Percentiles rank a stretch among this genome's conserved stretches.
Conservation (phyloP, 257 asterid genomes). For the Anisodus tanguticus region DNA sequence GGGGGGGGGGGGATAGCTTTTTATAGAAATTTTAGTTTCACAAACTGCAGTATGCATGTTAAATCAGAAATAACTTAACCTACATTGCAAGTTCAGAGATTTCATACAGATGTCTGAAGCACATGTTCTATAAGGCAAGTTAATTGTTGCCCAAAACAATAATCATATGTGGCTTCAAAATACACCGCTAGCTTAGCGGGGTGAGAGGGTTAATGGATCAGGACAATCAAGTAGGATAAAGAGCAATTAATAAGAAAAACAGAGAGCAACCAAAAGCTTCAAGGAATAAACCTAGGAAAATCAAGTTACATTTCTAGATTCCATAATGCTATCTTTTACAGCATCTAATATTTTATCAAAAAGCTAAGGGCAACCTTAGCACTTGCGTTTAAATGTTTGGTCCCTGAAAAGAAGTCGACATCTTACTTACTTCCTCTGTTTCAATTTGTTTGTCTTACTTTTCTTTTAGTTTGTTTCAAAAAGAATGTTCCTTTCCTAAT, state of each 20-base stretch:
- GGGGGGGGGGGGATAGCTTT: neutral
- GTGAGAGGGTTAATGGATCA: neutral
- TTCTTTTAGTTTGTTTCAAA: too few relatives aligned
- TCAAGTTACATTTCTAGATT: neutral
- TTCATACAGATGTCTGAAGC: neutral
- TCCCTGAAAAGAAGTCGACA: neutral
- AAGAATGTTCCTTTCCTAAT: too few relatives aligned
- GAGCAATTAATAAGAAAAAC: neutral
- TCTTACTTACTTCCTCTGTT: neutral
- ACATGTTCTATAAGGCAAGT: neutral
- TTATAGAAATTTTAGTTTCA: neutral
- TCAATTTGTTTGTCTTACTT: too few relatives aligned
- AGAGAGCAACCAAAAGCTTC: neutral
- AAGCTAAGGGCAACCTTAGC: neutral
- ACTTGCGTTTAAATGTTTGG: neutral
- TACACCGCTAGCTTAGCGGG: neutral
- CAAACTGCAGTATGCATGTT: neutral
- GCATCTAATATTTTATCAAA: neutral
- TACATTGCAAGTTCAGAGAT: neutral
- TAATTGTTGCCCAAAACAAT: neutral
- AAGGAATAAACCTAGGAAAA: constrained; percentile 20
- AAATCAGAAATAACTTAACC: neutral
- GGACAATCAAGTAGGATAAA: neutral
- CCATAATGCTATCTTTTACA: constrained; percentile 11
- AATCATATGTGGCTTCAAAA: neutral